Evolutionary conservation across 257 asterid genomes (phyloP).

Genomic region (Eucommia ulmoides): DNA sequence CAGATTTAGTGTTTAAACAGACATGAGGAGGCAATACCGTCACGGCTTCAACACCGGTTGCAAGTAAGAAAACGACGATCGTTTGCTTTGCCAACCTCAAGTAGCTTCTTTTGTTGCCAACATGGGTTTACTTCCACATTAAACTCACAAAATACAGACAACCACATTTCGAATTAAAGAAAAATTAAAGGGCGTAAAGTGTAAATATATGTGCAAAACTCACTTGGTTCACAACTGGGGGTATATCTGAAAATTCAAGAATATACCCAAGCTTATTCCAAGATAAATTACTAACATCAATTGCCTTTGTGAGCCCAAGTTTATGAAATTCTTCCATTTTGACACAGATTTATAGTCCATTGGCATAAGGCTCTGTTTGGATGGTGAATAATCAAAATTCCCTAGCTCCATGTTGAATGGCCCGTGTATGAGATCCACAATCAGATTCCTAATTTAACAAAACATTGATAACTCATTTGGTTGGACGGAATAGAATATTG

Average conservation of each 20-base stretch:
- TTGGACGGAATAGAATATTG: too few relatives aligned
- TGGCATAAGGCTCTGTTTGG: constrained; percentile 16
- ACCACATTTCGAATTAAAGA: too few relatives aligned
- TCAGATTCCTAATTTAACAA: constrained; percentile 42
- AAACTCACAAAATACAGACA: too few relatives aligned
- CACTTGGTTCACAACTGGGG: constrained; percentile 56
- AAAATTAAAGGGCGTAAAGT: too few relatives aligned
- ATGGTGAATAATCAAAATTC: constrained; percentile 11
- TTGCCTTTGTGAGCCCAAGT: constrained; percentile 50
- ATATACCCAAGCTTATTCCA: constrained; percentile 21
- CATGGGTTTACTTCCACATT: constrained; percentile 73
- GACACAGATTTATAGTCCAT: constrained; percentile 39
- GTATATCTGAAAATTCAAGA: constrained; percentile 32
- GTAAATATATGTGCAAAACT: too few relatives aligned
- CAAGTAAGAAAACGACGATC: too few relatives aligned
- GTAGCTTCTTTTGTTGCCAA: constrained; percentile 67
- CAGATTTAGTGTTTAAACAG: too few relatives aligned
- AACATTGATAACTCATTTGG: too few relatives aligned
- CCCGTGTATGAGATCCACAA: constrained; percentile 39
- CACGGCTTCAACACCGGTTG: too few relatives aligned
- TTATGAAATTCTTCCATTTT: constrained; percentile 53
- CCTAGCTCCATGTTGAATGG: constrained; percentile 34
- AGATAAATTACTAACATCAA: constrained; percentile 63
- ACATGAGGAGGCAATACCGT: too few relatives aligned
- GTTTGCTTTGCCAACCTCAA: constrained; percentile 37